These are phyloP conservation scores for Gaillardinia entomophila DNA, from an alignment of 805 yeast species.

Conservation along the genomic window DNA sequence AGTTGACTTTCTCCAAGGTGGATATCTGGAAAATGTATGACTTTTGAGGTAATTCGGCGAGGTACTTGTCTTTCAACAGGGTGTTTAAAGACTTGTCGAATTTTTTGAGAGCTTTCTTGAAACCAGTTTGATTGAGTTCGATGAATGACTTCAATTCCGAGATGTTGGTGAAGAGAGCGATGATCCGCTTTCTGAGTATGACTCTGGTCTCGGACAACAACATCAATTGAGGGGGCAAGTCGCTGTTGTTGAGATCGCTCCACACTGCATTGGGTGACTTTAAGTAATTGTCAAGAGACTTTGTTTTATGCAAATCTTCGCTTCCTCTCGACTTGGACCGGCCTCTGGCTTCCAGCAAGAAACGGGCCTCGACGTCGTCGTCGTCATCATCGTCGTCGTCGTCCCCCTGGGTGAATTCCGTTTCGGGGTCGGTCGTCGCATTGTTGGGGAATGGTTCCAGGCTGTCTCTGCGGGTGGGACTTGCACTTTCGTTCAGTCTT, in stretches of 20 bases:
- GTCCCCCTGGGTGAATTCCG: slow-evolving; percentile 29
- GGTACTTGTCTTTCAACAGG: slow-evolving; percentile 35
- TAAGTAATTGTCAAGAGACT: slow-evolving; percentile 29
- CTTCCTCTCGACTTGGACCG: slow-evolving; percentile 4
- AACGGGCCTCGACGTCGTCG: slow-evolving; percentile 13
- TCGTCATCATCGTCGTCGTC: slow-evolving; percentile 16
- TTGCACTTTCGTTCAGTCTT: slow-evolving; percentile 2
- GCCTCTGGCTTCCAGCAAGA: slow-evolving; percentile 1
- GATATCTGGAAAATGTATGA: slow-evolving; percentile 34
- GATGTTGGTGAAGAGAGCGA: slow-evolving; percentile 38
- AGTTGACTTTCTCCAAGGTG: slow-evolving; percentile 25
- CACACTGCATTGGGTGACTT: slow-evolving; percentile 33
- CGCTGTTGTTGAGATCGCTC: slow-evolving; percentile 37
- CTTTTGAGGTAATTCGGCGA: slow-evolving; percentile 39
- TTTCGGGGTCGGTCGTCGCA: slow-evolving; percentile 27
- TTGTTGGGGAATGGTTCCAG: slow-evolving; percentile 1
- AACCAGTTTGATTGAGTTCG: slow-evolving; percentile 49
- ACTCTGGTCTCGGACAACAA: slow-evolving; percentile 51
- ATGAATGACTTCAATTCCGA: slow-evolving; percentile 46
- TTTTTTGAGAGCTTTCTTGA: slow-evolving; percentile 48
- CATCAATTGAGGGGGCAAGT: slow-evolving; percentile 46
- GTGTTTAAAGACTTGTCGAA: slow-evolving; percentile 48
- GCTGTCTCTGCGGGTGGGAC: neutral
- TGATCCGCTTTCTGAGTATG: slow-evolving; percentile 40
- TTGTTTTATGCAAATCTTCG: slow-evolving; percentile 5